phyloP scores from a whole-genome alignment of 2,329 filamentous ascomycete genomes.

The Aspergillus sp. region DNA sequence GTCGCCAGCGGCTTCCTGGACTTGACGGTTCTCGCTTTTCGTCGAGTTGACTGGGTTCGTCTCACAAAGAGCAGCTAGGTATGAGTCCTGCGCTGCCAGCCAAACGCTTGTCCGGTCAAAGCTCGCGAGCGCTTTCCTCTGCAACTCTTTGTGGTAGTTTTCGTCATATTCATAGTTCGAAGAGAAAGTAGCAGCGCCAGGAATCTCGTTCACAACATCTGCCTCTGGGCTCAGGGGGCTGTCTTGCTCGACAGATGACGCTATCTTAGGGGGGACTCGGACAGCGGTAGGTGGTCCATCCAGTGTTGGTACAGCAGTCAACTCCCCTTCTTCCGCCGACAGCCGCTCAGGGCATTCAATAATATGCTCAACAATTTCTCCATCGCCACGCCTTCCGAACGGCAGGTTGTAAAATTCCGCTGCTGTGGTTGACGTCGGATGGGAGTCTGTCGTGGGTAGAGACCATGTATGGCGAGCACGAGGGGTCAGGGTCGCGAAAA shows the following conservation, averaged over 20 bases:
- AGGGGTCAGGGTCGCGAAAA: constrained; percentile 77
- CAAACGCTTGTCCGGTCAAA: constrained; percentile 78
- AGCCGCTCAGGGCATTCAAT: constrained; percentile 48
- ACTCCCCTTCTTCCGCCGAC: constrained; percentile 20
- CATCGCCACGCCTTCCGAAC: constrained; percentile 49
- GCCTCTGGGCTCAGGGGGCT: constrained; percentile 21
- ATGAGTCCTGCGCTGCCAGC: constrained; percentile 73
- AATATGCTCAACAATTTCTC: constrained; percentile 56
- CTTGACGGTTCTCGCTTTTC: constrained; percentile 28
- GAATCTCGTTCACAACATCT: constrained; percentile 43
- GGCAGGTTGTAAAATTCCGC: constrained; percentile 84
- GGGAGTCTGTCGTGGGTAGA: constrained; percentile 54
- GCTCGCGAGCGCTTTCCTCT: constrained; percentile 62
- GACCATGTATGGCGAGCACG: constrained; percentile 77
- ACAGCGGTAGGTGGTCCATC: constrained; percentile 34
- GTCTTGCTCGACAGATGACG: constrained; percentile 15
- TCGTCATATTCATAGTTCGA: constrained; percentile 64
- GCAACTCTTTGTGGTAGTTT: constrained; percentile 64
- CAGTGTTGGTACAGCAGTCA: constrained; percentile 27
- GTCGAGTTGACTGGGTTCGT: constrained; percentile 44
- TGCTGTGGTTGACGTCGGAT: constrained; percentile 69
- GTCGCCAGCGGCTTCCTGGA: constrained; percentile 9
- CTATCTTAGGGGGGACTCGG: constrained; percentile 39
- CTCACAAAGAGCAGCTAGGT: constrained; percentile 58
- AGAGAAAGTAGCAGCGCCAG: constrained; percentile 44